Evolutionary conservation across 345 rosid genomes (phyloP).

Genomic region (Camelina sativa): DNA sequence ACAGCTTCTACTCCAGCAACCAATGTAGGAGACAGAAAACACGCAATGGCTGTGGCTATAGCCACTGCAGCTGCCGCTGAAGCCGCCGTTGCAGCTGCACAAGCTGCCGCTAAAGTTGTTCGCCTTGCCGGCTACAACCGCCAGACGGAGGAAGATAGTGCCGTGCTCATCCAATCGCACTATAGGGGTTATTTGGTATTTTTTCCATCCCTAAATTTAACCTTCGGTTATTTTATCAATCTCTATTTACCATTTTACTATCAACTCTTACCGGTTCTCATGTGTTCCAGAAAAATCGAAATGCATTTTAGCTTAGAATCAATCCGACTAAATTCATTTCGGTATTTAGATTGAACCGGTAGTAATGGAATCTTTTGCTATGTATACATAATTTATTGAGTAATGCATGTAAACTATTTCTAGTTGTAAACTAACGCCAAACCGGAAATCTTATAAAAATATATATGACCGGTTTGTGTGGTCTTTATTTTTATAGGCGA

Average conservation of each 20-base stretch:
- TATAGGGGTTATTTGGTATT: conserved; percentile 92
- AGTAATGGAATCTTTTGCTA: background rate
- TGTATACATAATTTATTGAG: background rate
- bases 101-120: conserved; percentile 94
- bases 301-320: background rate
- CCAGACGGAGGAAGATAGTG: conserved; percentile 75
- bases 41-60: conserved; percentile 84
- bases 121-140: conserved; percentile 86
- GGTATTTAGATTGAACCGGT: background rate
- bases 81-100: conserved; percentile 95
- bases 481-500: conserved; percentile 52
- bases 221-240: no score
- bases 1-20: conserved; percentile 53
- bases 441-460: background rate
- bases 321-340: background rate
- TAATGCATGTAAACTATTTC: background rate
- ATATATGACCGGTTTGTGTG: background rate
- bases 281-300: background rate
- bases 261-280: background rate
- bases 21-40: conserved; percentile 62
- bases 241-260: background rate
- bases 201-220: background rate
- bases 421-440: background rate
- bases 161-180: conserved; percentile 77
- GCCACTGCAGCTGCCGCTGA: conserved; percentile 97